Evolutionary conservation across 352 stramenopile genomes (phyloP).

Genomic region (Globisporangium abappressorium): DNA sequence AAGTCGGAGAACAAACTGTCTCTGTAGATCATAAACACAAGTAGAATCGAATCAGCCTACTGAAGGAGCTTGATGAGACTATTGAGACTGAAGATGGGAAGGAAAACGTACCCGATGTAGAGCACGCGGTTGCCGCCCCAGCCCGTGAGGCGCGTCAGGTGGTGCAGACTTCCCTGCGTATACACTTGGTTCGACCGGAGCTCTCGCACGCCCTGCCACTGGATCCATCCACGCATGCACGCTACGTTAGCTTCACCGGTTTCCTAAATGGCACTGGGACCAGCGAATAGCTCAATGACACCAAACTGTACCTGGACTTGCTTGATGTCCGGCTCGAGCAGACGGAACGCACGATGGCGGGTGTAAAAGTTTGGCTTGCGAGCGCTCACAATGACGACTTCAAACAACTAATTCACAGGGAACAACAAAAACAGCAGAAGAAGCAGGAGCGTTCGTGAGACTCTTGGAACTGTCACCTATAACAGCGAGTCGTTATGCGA

Average conservation of each 20-base stretch:
- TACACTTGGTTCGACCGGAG: conserved; percentile 70
- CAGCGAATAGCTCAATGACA: not conserved
- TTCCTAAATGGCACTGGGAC: no score
- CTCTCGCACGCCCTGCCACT: conserved; percentile 67
- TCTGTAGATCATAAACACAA: conserved; percentile 19
- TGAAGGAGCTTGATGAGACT: not conserved
- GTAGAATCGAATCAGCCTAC: not conserved
- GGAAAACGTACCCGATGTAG: conserved; percentile 90
- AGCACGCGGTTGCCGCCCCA: conserved; percentile 81
- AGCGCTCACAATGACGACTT: conserved; percentile 87
- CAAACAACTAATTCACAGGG: conserved; percentile 72
- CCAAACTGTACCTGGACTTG: conserved; percentile 49
- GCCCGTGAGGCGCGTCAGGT: conserved; percentile 59
- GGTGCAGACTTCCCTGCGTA: conserved; percentile 72
- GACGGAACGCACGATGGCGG: conserved; percentile 67
- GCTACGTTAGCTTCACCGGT: not conserved
- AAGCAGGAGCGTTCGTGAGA: not conserved
- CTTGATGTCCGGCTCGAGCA: conserved; percentile 57
- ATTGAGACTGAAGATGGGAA: not conserved
- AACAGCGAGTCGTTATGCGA: no score
- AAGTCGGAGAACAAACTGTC: conserved; percentile 94
- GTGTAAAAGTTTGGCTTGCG: conserved; percentile 94
- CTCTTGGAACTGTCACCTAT: no score
- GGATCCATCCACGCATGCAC: not conserved
- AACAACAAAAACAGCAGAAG: not conserved